Conservation (phyloP, 176 grass and related monocot genomes). For the Carex cristatella region DNA sequence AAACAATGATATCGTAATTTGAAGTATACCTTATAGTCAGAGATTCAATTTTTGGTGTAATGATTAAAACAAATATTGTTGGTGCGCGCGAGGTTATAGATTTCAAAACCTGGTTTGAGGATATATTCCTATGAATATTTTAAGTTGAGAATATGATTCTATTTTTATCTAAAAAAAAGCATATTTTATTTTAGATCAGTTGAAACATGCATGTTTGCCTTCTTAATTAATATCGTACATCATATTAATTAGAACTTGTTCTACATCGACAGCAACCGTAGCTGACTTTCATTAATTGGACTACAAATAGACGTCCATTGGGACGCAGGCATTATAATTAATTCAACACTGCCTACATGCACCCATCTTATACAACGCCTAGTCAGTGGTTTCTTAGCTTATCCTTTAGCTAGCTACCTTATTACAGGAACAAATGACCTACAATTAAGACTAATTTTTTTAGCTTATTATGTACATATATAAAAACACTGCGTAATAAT, state of each 20-base stretch:
- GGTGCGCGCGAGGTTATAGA: no score
- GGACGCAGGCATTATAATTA: neutral
- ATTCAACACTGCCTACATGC: slow-evolving; percentile 24
- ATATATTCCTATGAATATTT: no score
- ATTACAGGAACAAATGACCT: slow-evolving; percentile 38
- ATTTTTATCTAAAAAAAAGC: no score
- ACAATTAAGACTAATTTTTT: slow-evolving; percentile 51
- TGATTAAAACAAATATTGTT: no score
- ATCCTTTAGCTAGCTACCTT: slow-evolving; percentile 50
- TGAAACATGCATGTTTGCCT: slow-evolving; percentile 15
- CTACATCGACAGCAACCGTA: slow-evolving; percentile 35
- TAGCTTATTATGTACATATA: slow-evolving; percentile 30
- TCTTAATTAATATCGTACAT: slow-evolving; percentile 14
- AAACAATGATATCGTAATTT: neutral
- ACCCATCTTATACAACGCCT: slow-evolving; percentile 53
- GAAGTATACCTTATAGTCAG: neutral
- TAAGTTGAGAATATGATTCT: no score
- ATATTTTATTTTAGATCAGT: neutral
- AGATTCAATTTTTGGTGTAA: no score
- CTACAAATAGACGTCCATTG: slow-evolving; percentile 54
- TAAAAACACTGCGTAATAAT: neutral
- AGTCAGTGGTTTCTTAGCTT: slow-evolving; percentile 56
- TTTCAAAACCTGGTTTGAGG: no score
- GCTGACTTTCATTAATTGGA: slow-evolving; percentile 38
- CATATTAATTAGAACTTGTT: slow-evolving; percentile 30